These are phyloP conservation scores for Aspergillus sp. DNA, from an alignment of 2,329 filamentous ascomycete species.

Conservation along the genomic window DNA sequence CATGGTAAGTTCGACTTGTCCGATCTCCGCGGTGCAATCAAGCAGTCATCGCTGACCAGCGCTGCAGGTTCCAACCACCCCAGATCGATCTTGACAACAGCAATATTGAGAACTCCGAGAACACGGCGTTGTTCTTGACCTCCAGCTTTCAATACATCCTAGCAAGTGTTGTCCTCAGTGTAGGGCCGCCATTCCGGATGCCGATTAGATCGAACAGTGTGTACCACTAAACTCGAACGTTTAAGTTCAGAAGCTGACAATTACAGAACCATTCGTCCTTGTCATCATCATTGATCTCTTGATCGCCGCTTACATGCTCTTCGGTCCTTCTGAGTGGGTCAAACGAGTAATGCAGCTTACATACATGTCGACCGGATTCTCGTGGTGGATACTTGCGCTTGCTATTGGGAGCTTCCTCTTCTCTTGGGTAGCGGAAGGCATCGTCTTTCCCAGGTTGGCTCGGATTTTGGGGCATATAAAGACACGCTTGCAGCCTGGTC, in stretches of 20 bases:
- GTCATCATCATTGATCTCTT: slow-evolving; percentile 69
- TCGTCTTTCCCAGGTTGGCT: slow-evolving; percentile 68
- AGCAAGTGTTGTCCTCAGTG: slow-evolving; percentile 82
- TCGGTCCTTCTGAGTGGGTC: slow-evolving; percentile 69
- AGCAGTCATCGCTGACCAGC: slow-evolving; percentile 14
- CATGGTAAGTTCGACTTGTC: slow-evolving; percentile 60
- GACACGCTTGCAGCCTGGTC: slow-evolving; percentile 54
- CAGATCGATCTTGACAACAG: slow-evolving; percentile 73
- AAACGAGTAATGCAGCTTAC: slow-evolving; percentile 81
- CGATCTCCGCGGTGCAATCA: neutral
- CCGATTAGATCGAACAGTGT: slow-evolving; percentile 75
- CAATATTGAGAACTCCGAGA: slow-evolving; percentile 88
- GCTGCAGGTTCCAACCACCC: slow-evolving; percentile 71
- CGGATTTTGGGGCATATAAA: slow-evolving; percentile 64
- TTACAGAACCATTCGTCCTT: slow-evolving; percentile 73
- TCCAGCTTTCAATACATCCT: slow-evolving; percentile 96
- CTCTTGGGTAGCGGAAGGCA: slow-evolving; percentile 70
- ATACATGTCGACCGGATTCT: slow-evolving; percentile 69
- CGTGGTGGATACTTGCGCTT: slow-evolving; percentile 67
- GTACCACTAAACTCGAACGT: slow-evolving; percentile 31
- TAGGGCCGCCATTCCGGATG: slow-evolving; percentile 87
- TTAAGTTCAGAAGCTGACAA: neutral
- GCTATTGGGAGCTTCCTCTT: slow-evolving; percentile 67
- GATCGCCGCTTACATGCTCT: slow-evolving; percentile 76
- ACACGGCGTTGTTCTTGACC: slow-evolving; percentile 83